phyloP scores from a whole-genome alignment of 2,329 filamentous ascomycete species.

The Penicillium palitans region DNA sequence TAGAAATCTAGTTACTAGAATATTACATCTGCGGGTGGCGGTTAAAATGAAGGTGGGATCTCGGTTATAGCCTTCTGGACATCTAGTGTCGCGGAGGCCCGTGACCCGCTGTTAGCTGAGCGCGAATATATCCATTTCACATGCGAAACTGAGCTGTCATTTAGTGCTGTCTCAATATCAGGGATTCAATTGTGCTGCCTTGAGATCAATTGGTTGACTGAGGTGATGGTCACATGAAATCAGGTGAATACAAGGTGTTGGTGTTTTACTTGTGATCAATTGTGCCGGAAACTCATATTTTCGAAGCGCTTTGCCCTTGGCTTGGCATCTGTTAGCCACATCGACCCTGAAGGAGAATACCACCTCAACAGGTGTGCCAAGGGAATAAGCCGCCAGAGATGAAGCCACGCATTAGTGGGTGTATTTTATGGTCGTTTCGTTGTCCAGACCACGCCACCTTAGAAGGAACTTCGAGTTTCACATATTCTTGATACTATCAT shows the following conservation, averaged over 20 bases:
- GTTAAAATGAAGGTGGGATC: not conserved
- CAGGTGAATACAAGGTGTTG: not conserved
- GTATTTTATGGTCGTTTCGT: not conserved
- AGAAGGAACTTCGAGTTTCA: not conserved
- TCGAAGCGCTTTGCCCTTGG: slow-evolving; percentile 5
- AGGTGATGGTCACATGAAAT: not conserved
- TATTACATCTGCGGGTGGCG: not conserved
- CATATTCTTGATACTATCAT: not conserved
- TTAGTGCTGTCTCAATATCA: not conserved
- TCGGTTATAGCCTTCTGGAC: not conserved
- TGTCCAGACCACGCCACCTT: not conserved
- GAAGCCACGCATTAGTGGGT: not conserved
- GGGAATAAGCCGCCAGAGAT: not conserved
- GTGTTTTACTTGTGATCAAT: not conserved
- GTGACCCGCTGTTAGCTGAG: not conserved
- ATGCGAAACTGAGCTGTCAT: not conserved
- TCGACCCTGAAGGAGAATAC: not conserved
- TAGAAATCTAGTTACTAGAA: not conserved
- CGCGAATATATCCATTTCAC: not conserved
- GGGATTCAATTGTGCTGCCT: slow-evolving; percentile 1
- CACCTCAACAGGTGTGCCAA: slow-evolving; percentile 1
- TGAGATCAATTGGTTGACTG: not conserved
- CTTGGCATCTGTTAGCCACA: not conserved
- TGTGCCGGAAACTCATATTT: not conserved
- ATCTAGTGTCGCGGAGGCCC: not conserved